phyloP scores from a whole-genome alignment of 2,329 filamentous ascomycete genomes.

The Didymella exigua region DNA sequence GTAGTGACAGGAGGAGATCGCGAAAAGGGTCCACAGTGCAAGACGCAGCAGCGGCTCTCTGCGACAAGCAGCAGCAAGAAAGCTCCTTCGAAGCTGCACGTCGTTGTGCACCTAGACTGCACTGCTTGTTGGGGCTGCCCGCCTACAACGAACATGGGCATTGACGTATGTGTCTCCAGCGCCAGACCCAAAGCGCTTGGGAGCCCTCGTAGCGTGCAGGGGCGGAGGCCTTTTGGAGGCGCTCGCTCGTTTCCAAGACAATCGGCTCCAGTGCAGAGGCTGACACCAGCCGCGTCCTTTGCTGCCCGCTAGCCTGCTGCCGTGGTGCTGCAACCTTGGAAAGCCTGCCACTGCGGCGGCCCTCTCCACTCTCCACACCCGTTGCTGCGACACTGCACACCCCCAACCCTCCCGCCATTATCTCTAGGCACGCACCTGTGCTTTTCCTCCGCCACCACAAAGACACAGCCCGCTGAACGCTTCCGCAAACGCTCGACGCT shows the following conservation, averaged over 20 bases:
- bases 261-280: conserved; percentile 9
- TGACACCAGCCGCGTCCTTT: conserved; percentile 12
- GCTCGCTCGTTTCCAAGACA: conserved; percentile 10
- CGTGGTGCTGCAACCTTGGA: conserved; percentile 13
- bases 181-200: background rate
- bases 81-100: background rate
- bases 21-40: background rate
- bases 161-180: conserved; percentile 6
- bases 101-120: background rate
- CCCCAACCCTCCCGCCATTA: background rate
- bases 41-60: background rate
- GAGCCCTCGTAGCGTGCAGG: conserved; percentile 8
- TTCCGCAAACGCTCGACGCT: conserved; percentile 6
- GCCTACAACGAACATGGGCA: conserved; percentile 3
- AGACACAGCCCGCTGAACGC: background rate
- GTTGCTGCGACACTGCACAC: background rate
- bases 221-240: background rate
- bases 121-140: conserved; percentile 4
- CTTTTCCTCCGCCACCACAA: background rate
- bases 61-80: background rate
- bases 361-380: conserved; percentile 3
- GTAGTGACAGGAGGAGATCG: background rate
- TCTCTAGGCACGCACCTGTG: background rate
- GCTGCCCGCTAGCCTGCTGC: background rate
- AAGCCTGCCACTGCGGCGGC: conserved; percentile 7